A percentile compares a stretch with the other conserved stretches of the same genome.
phyloP scores from a whole-genome alignment of 768 basidiomycete genomes.

The Tulasnella sp. region DNA sequence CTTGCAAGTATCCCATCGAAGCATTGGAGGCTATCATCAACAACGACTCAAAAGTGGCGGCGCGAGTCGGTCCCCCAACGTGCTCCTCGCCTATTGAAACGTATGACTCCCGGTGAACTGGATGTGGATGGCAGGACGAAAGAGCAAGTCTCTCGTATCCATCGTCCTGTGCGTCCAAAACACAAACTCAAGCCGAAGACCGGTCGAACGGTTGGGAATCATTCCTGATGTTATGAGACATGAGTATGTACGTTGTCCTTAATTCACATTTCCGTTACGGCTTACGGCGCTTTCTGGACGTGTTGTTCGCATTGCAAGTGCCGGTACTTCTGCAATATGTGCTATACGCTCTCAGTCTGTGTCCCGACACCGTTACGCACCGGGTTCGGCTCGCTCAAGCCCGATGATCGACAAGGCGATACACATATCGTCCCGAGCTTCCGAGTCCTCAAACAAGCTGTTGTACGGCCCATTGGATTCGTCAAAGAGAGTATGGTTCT shows the following conservation, averaged over 20 bases:
- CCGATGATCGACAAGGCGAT: conserved; percentile 31
- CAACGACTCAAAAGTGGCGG: too few species aligned
- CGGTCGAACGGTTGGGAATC: background rate
- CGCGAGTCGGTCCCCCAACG: too few species aligned
- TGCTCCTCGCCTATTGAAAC: too few species aligned
- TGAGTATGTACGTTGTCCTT: background rate
- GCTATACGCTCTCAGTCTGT: conserved; percentile 68
- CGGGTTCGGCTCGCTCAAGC: conserved; percentile 62
- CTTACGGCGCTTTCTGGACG: conserved; percentile 33
- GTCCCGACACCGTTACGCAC: conserved; percentile 51
- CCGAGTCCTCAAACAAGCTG: conserved; percentile 38
- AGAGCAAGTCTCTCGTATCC: conserved; percentile 8
- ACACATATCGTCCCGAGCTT: conserved; percentile 48
- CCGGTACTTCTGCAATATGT: conserved; percentile 58
- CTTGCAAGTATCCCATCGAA: too few species aligned
- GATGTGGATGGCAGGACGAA: too few species aligned
- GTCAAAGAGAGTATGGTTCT: conserved; percentile 55
- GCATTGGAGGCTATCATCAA: too few species aligned
- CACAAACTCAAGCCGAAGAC: background rate
- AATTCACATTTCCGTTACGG: background rate
- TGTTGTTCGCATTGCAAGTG: conserved; percentile 66
- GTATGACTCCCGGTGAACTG: too few species aligned
- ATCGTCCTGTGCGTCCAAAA: background rate
- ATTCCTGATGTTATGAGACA: conserved; percentile 10
- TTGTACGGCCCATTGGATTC: conserved; percentile 38